Conservation (phyloP, 495 filamentous ascomycete species). For the Penicillium silybi region DNA sequence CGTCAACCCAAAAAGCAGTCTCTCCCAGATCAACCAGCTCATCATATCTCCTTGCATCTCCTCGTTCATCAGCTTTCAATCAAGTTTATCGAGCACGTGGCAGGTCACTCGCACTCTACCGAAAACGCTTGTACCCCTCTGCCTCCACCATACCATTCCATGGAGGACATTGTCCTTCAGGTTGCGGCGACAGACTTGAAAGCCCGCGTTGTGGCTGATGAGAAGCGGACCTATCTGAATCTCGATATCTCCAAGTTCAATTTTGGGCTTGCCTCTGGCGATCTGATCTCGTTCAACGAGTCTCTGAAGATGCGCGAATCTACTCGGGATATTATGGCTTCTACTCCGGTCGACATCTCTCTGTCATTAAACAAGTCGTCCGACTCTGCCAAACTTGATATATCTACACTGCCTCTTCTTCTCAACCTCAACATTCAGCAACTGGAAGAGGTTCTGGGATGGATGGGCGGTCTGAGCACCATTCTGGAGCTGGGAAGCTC, state of each 20-base stretch:
- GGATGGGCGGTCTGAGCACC: slow-evolving; percentile 89
- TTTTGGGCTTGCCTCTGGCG: slow-evolving; percentile 69
- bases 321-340: slow-evolving; percentile 54
- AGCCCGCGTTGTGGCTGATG: slow-evolving; percentile 18
- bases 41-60: slow-evolving; percentile 45
- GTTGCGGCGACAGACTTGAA: slow-evolving; percentile 23
- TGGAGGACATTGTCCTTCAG: slow-evolving; percentile 38
- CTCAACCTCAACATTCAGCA: slow-evolving; percentile 73
- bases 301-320: slow-evolving; percentile 68
- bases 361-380: slow-evolving; percentile 53
- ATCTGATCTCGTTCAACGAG: slow-evolving; percentile 70
- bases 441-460: slow-evolving; percentile 80
- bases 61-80: slow-evolving; percentile 52
- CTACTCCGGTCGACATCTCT: slow-evolving; percentile 61
- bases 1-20: slow-evolving; percentile 14
- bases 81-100: slow-evolving; percentile 62
- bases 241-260: slow-evolving; percentile 59
- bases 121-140: slow-evolving; percentile 8
- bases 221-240: slow-evolving; percentile 22
- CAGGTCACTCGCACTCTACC: slow-evolving; percentile 33
- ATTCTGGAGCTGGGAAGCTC: slow-evolving; percentile 85
- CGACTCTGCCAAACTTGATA: slow-evolving; percentile 53
- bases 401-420: slow-evolving; percentile 79
- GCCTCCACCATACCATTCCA: slow-evolving; percentile 16
- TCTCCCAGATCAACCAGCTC: slow-evolving; percentile 12